These are phyloP conservation scores for Coccinonectria pachysandricola DNA, from an alignment of 2,329 filamentous ascomycete genomes.

Conservation along the genomic window DNA sequence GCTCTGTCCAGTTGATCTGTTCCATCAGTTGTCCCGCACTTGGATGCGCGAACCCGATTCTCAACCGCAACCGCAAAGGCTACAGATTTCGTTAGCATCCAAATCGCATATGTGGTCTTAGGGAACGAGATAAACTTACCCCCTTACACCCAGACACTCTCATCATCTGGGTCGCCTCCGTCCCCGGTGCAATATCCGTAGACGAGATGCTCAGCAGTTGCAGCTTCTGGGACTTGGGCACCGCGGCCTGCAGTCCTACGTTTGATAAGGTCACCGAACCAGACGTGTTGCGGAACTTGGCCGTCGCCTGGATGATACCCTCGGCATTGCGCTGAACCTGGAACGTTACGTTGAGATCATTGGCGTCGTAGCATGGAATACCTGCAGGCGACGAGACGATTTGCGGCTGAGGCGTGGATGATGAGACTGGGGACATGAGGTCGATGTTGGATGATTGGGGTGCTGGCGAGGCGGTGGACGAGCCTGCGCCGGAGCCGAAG, in stretches of 20 bases:
- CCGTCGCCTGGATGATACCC: conserved; percentile 68
- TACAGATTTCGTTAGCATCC: too few species aligned
- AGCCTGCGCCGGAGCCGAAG: conserved; percentile 46
- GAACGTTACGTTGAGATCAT: conserved; percentile 71
- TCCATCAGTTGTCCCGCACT: conserved; percentile 65
- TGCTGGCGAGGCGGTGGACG: conserved; percentile 21
- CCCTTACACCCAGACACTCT: conserved; percentile 75
- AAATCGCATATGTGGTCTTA: too few species aligned
- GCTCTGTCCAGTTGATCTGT: conserved; percentile 95
- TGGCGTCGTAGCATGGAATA: conserved; percentile 74
- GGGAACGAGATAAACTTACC: conserved; percentile 50
- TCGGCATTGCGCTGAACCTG: conserved; percentile 75
- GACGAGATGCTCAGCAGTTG: conserved; percentile 85
- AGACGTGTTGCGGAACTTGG: conserved; percentile 72
- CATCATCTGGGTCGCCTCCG: conserved; percentile 86
- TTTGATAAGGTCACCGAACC: conserved; percentile 54
- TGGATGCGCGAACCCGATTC: conserved; percentile 69
- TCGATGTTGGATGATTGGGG: conserved; percentile 36
- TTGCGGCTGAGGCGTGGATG: conserved; percentile 33
- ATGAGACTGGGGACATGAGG: conserved; percentile 37
- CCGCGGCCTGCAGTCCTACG: conserved; percentile 84
- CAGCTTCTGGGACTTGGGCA: conserved; percentile 91
- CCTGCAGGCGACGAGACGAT: conserved; percentile 36
- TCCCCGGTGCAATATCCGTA: conserved; percentile 61
- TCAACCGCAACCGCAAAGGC: conserved; percentile 77